These are phyloP conservation scores for Sporothrix protearum DNA, from an alignment of 2,329 filamentous ascomycete species.

Conservation along the genomic window DNA sequence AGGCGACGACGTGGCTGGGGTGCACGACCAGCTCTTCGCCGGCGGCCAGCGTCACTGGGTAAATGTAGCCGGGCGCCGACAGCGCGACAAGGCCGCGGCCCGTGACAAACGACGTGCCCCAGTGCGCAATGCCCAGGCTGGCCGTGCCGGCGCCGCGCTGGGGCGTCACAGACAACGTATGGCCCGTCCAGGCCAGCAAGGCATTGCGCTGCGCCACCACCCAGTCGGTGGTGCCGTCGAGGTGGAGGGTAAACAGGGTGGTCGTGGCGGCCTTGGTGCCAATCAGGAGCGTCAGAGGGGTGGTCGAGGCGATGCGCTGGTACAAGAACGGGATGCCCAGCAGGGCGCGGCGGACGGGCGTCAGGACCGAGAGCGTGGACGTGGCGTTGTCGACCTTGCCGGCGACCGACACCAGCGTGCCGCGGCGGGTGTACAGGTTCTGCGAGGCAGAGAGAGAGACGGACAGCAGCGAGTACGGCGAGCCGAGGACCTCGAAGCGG, in stretches of 20 bases:
- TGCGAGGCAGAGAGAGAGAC: constrained; percentile 91
- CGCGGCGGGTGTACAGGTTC: constrained; percentile 85
- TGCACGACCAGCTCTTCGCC: constrained; percentile 91
- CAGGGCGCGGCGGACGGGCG: constrained; percentile 73
- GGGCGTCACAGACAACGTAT: constrained; percentile 73
- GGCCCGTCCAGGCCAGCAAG: constrained; percentile 93
- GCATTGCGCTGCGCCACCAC: constrained; percentile 84
- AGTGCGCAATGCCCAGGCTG: constrained; percentile 74
- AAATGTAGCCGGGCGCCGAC: constrained; percentile 82
- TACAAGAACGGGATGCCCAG: constrained; percentile 93
- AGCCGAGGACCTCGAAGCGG: constrained; percentile 86
- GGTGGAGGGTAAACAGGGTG: constrained; percentile 79
- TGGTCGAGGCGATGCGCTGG: constrained; percentile 82
- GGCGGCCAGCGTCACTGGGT: constrained; percentile 73
- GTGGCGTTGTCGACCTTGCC: constrained; percentile 88
- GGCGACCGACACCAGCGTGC: constrained; percentile 83
- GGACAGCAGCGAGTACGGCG: constrained; percentile 89
- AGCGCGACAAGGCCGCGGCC: constrained; percentile 84
- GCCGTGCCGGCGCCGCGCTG: constrained; percentile 46
- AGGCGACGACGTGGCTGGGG: constrained; percentile 87
- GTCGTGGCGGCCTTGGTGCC: constrained; percentile 82
- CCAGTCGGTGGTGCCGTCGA: constrained; percentile 95
- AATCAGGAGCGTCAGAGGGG: constrained; percentile 82
- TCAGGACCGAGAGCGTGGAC: constrained; percentile 82
- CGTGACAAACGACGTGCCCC: constrained; percentile 86